These are phyloP conservation scores for Boletellus emodensis DNA, from an alignment of 768 basidiomycete genomes.

Conservation along the genomic window DNA sequence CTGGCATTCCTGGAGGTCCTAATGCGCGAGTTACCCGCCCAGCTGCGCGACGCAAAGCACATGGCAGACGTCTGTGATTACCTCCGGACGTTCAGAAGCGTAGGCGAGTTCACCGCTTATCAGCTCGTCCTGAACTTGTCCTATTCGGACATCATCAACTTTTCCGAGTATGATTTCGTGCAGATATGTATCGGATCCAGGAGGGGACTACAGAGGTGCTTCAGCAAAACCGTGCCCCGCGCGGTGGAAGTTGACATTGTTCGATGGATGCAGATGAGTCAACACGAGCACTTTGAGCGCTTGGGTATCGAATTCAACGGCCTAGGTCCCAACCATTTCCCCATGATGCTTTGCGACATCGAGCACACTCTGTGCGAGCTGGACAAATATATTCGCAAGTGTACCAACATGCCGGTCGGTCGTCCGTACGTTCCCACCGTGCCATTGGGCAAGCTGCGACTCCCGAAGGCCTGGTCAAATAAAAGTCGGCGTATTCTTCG, in stretches of 20 bases:
- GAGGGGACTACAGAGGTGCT: constrained; percentile 67
- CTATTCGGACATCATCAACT: constrained; percentile 56
- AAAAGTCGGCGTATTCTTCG: constrained; percentile 39
- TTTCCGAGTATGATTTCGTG: constrained; percentile 66
- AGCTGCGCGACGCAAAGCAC: constrained; percentile 48
- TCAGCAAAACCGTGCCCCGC: constrained; percentile 41
- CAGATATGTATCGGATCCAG: constrained; percentile 63
- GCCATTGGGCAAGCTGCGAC: constrained; percentile 22
- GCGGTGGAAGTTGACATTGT: constrained; percentile 57
- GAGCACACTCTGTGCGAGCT: constrained; percentile 79
- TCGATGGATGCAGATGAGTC: constrained; percentile 58
- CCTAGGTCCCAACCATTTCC: constrained; percentile 44
- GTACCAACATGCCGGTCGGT: constrained; percentile 27
- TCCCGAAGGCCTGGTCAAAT: constrained; percentile 58
- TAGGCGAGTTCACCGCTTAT: constrained; percentile 72
- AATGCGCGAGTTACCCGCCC: constrained; percentile 54
- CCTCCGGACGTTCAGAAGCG: constrained; percentile 56
- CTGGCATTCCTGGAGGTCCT: constrained; percentile 54
- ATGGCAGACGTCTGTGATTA: constrained; percentile 62
- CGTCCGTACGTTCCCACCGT: constrained; percentile 35
- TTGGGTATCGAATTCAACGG: constrained; percentile 51
- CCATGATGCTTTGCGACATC: constrained; percentile 65
- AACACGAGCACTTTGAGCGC: constrained; percentile 57
- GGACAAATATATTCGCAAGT: constrained; percentile 66
- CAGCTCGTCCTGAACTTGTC: constrained; percentile 62